Evolutionary conservation across 106 monocot genomes (phyloP), one percentile per base, ranked within the genome.

Genomic region (Platanthera guangdongensis): DNA sequence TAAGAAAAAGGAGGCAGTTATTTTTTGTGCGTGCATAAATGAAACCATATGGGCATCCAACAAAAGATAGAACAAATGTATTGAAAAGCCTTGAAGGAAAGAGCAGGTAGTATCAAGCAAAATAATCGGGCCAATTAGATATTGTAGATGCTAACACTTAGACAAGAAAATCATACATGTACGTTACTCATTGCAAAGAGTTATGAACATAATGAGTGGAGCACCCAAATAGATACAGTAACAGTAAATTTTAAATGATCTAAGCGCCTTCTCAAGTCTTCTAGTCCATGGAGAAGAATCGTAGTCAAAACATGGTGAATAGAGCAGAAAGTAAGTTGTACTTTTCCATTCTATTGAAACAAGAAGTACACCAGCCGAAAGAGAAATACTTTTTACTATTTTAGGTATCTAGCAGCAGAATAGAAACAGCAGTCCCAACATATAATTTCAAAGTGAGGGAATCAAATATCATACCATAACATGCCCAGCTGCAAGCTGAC

Each of bases 401-500:
- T n/a, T 45, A 70, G 15, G 47, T 70, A 7, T 47, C 70, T 16
- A 47, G 8, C 47, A 16, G 47, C n/a, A 45, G 47, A 3, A 12
- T 6, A 48, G 18, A 19, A 62, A 62, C 13, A 62, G 18, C 10
- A 53, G 14, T 8, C 8, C 14, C 8, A 53, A 53, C 53, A 62
- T 62, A 62, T 70, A 39, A 15, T n/a, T 48, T 10, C 70, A 47
- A 70, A 70, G 7, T 47, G 70, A 48, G 16, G 19, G 70, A 18
- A 6, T 45, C 47, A 4, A 72, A 51, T 18, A 50, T 50, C 21
- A 51, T 83, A 88, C 80, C 85, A 85, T 71, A 64, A 77, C 47
- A 28, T 80, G 78, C 51, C 80, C 84, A 3, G 60, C 30, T 30
- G 72, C 78, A 57, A 72, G 69, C 39, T 78, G 83, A 78, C 50